Percentiles rank a stretch among this genome's conserved stretches.
These are phyloP conservation scores for Termitomyces sp. DNA, from an alignment of 768 basidiomycete genomes.

Conservation along the genomic window DNA sequence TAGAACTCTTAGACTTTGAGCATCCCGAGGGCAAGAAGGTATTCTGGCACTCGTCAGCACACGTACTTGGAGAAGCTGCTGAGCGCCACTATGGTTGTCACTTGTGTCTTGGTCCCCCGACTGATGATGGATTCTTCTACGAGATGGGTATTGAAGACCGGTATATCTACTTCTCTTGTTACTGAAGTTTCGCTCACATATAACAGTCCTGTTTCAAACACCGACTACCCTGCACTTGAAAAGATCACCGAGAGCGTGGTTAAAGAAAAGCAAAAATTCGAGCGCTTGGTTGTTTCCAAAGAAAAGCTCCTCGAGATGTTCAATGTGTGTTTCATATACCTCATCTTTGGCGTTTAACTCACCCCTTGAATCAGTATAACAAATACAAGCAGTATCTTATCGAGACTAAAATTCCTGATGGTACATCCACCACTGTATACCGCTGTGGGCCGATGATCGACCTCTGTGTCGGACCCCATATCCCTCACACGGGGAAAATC, in stretches of 20 bases:
- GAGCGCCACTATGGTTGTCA: conserved; percentile 97
- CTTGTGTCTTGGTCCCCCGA: conserved; percentile 94
- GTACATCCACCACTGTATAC: conserved; percentile 95
- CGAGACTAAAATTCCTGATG: conserved; percentile 92
- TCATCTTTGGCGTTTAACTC: neutral
- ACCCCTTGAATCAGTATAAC: conserved; percentile 70
- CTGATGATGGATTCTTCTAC: conserved; percentile 98
- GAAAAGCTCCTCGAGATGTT: conserved; percentile 98
- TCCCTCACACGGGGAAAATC: conserved; percentile 96
- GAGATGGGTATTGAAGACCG: conserved; percentile 91
- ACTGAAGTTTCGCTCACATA: neutral
- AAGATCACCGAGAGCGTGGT: conserved; percentile 81
- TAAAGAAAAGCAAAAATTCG: conserved; percentile 97
- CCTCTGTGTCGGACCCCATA: conserved; percentile 94
- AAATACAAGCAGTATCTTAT: conserved; percentile 97
- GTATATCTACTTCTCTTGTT: conserved; percentile 25
- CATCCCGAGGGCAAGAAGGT: conserved; percentile 94
- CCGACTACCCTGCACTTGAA: conserved; percentile 87
- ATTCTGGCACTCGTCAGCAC: conserved; percentile 99
- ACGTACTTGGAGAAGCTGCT: conserved; percentile 94
- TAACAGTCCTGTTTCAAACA: conserved; percentile 62
- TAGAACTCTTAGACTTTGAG: conserved; percentile 91
- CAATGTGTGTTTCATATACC: conserved; percentile 45
- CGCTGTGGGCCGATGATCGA: conserved; percentile 99
- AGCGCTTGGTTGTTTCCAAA: conserved; percentile 89